Evolutionary conservation across 1,284 basidiomycete genomes (phyloP), one percentile per base, ranked within the genome.

Genomic region (Vanrija humicola): DNA sequence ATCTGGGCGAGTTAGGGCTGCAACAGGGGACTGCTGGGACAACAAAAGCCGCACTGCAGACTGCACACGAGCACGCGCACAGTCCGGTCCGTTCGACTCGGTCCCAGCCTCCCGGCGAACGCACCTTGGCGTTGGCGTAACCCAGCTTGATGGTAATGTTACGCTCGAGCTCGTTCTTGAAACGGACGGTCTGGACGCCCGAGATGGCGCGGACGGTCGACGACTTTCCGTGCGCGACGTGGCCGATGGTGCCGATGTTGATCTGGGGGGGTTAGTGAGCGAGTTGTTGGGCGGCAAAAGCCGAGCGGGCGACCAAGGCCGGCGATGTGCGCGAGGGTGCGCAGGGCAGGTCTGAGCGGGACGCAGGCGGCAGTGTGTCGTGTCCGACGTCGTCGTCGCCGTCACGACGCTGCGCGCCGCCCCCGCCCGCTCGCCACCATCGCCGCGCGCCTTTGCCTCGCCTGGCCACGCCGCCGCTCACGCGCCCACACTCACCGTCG

Each of bases 121-220:
- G 61, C 64, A 93, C 91, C 80, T 98, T 98, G 51, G 96, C 96
- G 67, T 98, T 98, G 49, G 95, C 95, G 76, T 98, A 98, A 66
- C 82, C 96, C 46, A 98, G 84, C 81, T 98, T 98, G 81, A 98
- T 98, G 45, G 96, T 98, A 70, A 98, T 98, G 79, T 98, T 98
- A 64, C 95, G 82, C 59, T 96, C 92, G 53, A 96, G 84, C 78
- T 98, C 96, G 78, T 97, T 98, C 83, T 98, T 98, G 81, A 98
- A 98, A 68, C 95, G 84, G 56, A 98, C 95, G 28, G 95, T 98
- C 85, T 90, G 89, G 14, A 98, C 95, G n/a, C 95, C 95, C 16
- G 95, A 98, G 77, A 98, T 98, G 47, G 95, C 95, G 79, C 98
- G 95, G 61, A 98, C 96, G 50, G 98, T 95, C 8, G 95, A 98